Evolutionary conservation across 1,284 basidiomycete genomes (phyloP).

Genomic region (Leucocoprinus gongylophorus): DNA sequence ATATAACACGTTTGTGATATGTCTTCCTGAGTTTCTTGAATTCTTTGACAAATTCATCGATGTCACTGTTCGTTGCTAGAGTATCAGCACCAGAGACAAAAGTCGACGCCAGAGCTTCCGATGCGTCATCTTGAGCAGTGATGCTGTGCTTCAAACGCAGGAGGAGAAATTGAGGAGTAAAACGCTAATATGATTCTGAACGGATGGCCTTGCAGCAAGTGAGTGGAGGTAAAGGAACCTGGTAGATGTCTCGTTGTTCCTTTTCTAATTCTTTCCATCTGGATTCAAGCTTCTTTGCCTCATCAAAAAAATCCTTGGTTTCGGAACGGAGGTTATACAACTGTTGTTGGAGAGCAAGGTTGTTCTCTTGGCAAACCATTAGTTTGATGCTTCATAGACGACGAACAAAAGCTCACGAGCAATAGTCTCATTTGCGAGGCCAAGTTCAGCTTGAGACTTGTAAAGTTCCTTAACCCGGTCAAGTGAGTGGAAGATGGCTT

Average conservation of each 20-base stretch:
- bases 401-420: constrained; percentile 51
- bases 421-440: constrained; percentile 76
- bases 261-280: constrained; percentile 82
- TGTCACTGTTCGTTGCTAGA: constrained; percentile 45
- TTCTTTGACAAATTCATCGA: constrained; percentile 83
- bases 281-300: constrained; percentile 72
- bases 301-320: constrained; percentile 78
- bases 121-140: constrained; percentile 81
- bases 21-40: constrained; percentile 81
- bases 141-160: constrained; percentile 81
- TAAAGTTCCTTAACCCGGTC: constrained; percentile 68
- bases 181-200: constrained; percentile 48
- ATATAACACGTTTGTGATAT: constrained; percentile 87
- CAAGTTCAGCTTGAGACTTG: constrained; percentile 68
- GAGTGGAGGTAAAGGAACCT: constrained; percentile 42
- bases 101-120: constrained; percentile 72
- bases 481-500: constrained; percentile 79
- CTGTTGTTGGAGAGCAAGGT: constrained; percentile 66
- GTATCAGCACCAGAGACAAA: constrained; percentile 51
- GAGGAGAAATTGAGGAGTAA: constrained; percentile 78
- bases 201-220: background rate
- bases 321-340: constrained; percentile 69
- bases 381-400: background rate
- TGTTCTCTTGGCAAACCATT: constrained; percentile 49
- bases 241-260: constrained; percentile 81